Percentiles rank a stretch among this genome's conserved stretches.
Evolutionary conservation across 1,139 yeast species (phyloP).

Genomic region (Diutina sp.): DNA sequence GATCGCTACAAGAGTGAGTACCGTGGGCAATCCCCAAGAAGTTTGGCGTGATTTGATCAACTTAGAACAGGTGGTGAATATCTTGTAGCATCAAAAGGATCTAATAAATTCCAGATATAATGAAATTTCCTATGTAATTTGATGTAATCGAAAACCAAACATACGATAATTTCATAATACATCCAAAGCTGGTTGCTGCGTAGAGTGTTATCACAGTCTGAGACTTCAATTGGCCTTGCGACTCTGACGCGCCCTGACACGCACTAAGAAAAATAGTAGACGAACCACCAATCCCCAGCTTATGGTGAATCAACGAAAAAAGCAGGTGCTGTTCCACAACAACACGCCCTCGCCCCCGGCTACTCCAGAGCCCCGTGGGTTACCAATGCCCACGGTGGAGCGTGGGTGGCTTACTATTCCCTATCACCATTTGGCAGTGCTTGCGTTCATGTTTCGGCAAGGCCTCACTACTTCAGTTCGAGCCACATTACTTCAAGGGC

Average conservation of each 20-base stretch:
- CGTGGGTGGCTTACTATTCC: conserved; percentile 23
- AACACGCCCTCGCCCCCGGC: neutral
- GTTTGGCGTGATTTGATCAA: conserved; percentile 59
- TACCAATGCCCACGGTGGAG: neutral
- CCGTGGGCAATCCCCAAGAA: conserved; percentile 36
- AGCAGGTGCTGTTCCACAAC: neutral
- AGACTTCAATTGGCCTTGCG: neutral
- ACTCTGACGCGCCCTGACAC: neutral
- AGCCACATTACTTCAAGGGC: conserved; percentile 16
- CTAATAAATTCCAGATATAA: neutral
- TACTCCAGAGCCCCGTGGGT: neutral
- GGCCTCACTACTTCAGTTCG: conserved; percentile 22
- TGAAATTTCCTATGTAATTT: too few relatives aligned
- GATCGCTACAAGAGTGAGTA: conserved; percentile 43
- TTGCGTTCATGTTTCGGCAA: conserved; percentile 18
- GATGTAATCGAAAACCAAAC: too few relatives aligned
- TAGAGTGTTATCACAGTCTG: too few relatives aligned
- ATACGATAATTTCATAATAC: too few relatives aligned
- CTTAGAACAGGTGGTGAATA: conserved; percentile 25
- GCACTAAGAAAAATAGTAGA: neutral
- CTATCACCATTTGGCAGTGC: conserved; percentile 29
- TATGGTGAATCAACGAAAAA: neutral
- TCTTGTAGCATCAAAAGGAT: conserved; percentile 10
- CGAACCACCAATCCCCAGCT: neutral
- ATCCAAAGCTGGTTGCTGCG: too few relatives aligned